These are phyloP conservation scores for Chrysoporthe deuterocubensis DNA, from an alignment of 2,329 filamentous ascomycete genomes.

Conservation along the genomic window DNA sequence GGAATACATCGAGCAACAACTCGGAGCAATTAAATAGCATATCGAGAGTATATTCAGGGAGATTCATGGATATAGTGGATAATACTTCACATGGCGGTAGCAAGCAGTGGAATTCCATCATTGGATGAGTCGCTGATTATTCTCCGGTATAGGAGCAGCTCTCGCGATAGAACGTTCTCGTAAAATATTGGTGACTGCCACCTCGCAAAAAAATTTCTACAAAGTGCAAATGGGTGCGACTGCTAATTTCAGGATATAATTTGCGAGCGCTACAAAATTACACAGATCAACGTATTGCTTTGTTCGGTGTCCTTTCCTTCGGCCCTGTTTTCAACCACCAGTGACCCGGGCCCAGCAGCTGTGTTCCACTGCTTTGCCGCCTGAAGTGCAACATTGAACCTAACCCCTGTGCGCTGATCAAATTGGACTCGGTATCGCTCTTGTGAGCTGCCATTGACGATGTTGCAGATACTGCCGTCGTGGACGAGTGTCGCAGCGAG, in stretches of 20 bases:
- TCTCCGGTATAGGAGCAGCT: not conserved
- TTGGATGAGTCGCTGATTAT: not conserved
- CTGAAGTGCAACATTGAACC: too few species aligned
- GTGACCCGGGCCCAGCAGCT: not conserved
- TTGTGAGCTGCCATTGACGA: too few species aligned
- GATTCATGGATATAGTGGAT: not conserved
- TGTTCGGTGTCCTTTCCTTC: not conserved
- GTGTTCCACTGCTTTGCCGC: not conserved
- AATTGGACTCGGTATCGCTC: too few species aligned
- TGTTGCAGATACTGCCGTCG: too few species aligned
- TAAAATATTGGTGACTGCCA: not conserved
- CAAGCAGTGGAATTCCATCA: conserved; percentile 9
- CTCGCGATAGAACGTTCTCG: not conserved
- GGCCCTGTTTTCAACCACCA: not conserved
- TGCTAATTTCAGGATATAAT: too few species aligned
- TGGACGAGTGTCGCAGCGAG: too few species aligned
- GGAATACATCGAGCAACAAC: not conserved
- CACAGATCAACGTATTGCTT: not conserved
- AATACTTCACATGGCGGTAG: not conserved
- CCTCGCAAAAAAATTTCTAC: not conserved
- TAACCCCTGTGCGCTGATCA: too few species aligned
- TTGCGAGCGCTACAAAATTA: not conserved
- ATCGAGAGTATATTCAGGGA: not conserved
- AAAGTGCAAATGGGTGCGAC: not conserved
- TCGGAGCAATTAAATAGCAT: not conserved